A percentile compares a stretch with the other conserved stretches of the same genome.
Evolutionary conservation across 2,329 filamentous ascomycete genomes (phyloP).

Genomic region (Ophiostoma novo-ulmi): DNA sequence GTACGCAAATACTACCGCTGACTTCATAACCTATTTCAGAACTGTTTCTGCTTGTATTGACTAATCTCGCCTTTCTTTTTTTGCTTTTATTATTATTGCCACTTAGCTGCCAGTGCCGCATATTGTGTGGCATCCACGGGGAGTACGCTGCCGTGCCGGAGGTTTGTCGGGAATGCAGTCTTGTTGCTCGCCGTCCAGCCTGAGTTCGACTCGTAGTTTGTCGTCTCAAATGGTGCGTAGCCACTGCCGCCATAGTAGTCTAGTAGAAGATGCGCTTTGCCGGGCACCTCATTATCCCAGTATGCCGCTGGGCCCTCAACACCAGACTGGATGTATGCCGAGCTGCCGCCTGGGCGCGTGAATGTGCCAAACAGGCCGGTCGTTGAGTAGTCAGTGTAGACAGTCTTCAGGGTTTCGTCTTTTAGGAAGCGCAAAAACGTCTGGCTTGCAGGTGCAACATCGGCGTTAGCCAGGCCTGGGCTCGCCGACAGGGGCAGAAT

Average conservation of each 20-base stretch:
- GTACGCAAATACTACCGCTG: not conserved
- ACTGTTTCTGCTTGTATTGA: too few species aligned
- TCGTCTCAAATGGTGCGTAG: constrained; percentile 47
- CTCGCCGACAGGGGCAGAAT: constrained; percentile 44
- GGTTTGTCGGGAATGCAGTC: constrained; percentile 41
- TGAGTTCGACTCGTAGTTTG: constrained; percentile 39
- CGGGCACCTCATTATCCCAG: constrained; percentile 39
- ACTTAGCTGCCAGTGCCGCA: constrained; percentile 38
- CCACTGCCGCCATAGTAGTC: constrained; percentile 46
- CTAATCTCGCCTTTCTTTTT: not conserved
- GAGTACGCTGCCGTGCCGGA: constrained; percentile 50
- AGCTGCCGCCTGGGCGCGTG: constrained; percentile 43
- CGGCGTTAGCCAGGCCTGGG: constrained; percentile 17
- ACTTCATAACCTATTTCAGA: not conserved
- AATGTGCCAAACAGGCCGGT: constrained; percentile 49
- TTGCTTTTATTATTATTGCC: constrained; percentile 27
- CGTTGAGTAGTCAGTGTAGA: constrained; percentile 47
- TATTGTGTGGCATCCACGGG: constrained; percentile 43
- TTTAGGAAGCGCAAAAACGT: constrained; percentile 53
- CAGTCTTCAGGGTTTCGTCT: constrained; percentile 48
- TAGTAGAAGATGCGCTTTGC: constrained; percentile 44
- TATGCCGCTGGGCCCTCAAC: constrained; percentile 45
- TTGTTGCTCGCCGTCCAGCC: constrained; percentile 44
- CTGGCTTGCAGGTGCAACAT: constrained; percentile 6
- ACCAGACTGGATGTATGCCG: constrained; percentile 39